A percentile compares a stretch with the other conserved stretches of the same genome.
Conservation (phyloP, 352 stramenopile genomes). For the Globisporangium rhizosaccharum region DNA sequence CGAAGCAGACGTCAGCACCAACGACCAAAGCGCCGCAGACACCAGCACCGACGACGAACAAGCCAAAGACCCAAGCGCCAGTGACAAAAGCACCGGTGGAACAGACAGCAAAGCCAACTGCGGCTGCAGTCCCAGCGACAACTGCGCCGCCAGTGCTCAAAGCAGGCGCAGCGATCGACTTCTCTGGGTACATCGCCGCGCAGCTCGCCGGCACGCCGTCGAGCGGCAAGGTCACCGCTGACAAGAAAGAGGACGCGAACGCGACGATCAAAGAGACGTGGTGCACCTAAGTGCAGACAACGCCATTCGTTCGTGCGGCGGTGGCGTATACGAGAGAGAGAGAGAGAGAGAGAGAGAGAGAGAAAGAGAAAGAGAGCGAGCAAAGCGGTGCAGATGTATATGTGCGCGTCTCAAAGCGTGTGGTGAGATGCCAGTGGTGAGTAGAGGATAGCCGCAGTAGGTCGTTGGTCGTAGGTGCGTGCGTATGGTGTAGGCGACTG, state of each 20-base stretch:
- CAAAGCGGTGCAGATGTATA: too few species aligned
- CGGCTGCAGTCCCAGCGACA: background rate
- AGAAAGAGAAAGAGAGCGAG: background rate
- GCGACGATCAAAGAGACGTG: conserved; percentile 4
- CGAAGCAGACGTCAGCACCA: conserved; percentile 5
- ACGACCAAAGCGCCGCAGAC: conserved; percentile 1
- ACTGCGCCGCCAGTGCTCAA: background rate
- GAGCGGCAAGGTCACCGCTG: background rate
- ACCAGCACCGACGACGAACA: conserved; percentile 2
- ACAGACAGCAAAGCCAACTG: background rate
- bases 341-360: background rate
- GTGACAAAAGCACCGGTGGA: background rate
- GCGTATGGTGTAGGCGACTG: too few species aligned
- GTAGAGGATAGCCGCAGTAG: too few species aligned
- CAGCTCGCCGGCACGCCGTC: conserved; percentile 5
- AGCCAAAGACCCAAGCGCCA: background rate
- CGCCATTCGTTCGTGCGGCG: too few species aligned
- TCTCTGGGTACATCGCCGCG: conserved; percentile 8
- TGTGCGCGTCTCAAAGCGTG: too few species aligned
- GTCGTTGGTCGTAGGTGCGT: too few species aligned
- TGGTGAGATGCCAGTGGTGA: too few species aligned
- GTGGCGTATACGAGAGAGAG: background rate
- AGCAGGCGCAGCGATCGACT: conserved; percentile 1
- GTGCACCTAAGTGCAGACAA: background rate
- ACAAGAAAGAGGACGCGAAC: background rate